Conservation (phyloP, 1,284 basidiomycete genomes). For the Leccinum angustisporum region DNA sequence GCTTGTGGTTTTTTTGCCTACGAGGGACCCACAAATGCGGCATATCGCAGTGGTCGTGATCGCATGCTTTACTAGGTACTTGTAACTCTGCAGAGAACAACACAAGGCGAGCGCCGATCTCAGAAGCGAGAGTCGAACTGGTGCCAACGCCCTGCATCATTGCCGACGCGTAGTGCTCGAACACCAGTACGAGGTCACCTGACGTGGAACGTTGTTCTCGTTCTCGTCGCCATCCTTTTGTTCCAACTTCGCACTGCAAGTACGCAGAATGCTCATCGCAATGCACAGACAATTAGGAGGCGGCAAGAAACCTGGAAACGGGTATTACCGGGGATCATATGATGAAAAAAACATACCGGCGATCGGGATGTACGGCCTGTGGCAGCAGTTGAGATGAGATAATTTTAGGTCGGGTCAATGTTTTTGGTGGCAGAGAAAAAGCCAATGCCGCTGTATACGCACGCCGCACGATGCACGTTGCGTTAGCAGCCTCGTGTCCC, state of each 20-base stretch:
- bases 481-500: slow-evolving; percentile 20
- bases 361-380: not conserved
- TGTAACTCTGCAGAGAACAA: slow-evolving; percentile 1
- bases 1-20: not conserved
- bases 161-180: slow-evolving; percentile 14
- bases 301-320: not conserved
- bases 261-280: not conserved
- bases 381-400: slow-evolving; percentile 19
- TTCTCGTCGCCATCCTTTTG: not conserved
- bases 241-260: not conserved
- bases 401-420: slow-evolving; percentile 8
- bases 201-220: not conserved
- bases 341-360: slow-evolving; percentile 7
- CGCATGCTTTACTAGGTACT: not conserved
- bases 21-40: not conserved
- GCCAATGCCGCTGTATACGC: slow-evolving; percentile 15
- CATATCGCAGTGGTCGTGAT: not conserved
- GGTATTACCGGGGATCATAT: not conserved
- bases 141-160: not conserved
- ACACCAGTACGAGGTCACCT: not conserved
- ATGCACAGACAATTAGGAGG: not conserved
- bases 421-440: slow-evolving; percentile 8
- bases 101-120: not conserved
- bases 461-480: slow-evolving; percentile 16
- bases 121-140: not conserved